Evolutionary conservation across 139 green algal species (phyloP).

Genomic region (Asterochloris sp.): DNA sequence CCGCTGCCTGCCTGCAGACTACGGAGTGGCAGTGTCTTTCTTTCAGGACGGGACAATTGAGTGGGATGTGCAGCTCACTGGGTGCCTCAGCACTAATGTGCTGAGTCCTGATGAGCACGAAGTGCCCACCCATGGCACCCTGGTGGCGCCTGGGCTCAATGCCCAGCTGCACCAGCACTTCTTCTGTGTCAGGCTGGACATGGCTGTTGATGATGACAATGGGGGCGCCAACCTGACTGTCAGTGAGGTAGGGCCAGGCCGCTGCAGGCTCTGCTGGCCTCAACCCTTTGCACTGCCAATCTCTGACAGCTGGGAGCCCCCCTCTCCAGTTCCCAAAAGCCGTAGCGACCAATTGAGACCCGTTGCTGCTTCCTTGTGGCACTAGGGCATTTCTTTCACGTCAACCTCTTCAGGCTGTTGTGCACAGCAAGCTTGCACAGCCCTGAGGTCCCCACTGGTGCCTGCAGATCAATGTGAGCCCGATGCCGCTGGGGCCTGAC

Average conservation of each 20-base stretch:
- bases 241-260: conserved; percentile 9
- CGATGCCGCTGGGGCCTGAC: conserved; percentile 51
- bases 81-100: conserved; percentile 62
- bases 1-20: background rate
- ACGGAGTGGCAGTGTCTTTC: conserved; percentile 32
- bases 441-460: no score
- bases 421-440: no score
- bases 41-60: conserved; percentile 69
- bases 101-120: conserved; percentile 29
- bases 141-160: conserved; percentile 64
- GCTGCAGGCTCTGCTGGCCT: background rate
- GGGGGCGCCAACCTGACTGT: conserved; percentile 48
- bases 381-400: no score
- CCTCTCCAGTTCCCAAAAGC: background rate
- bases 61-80: conserved; percentile 85
- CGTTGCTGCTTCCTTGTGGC: no score
- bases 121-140: conserved; percentile 56
- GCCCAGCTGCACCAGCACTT: conserved; percentile 85
- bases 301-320: background rate
- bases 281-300: background rate
- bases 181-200: conserved; percentile 77
- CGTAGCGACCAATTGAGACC: no score
- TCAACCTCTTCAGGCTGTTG: no score
- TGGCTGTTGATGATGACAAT: conserved; percentile 64
- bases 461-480: conserved; percentile 51